A percentile compares a stretch with the other conserved stretches of the same genome.
These are phyloP conservation scores for Trypanosoma conorhini DNA, from an alignment of 208 protist genomes.

Conservation along the genomic window DNA sequence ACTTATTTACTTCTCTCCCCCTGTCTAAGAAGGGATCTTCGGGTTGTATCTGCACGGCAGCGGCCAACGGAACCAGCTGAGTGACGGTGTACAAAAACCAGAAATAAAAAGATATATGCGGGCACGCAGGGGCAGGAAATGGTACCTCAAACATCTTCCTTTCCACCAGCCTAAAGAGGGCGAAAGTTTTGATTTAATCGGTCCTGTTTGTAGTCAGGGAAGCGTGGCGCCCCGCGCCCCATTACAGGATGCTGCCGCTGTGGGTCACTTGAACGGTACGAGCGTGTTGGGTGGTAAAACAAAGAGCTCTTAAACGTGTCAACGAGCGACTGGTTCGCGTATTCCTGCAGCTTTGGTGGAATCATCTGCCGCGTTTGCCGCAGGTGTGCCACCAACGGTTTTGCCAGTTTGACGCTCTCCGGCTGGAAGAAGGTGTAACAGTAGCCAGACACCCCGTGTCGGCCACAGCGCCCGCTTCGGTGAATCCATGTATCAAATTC, in stretches of 20 bases:
- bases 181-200: constrained; percentile 64
- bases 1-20: too few species aligned
- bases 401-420: constrained; percentile 76
- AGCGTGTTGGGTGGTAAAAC: constrained; percentile 76
- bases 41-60: too few species aligned
- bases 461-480: constrained; percentile 95
- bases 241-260: constrained; percentile 66
- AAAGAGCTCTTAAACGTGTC: constrained; percentile 77
- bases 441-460: constrained; percentile 72
- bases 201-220: constrained; percentile 75
- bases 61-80: too few species aligned
- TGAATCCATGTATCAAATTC: constrained; percentile 98
- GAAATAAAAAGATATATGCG: background rate
- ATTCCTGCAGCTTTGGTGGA: constrained; percentile 83
- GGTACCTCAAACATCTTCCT: background rate
- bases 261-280: constrained; percentile 62
- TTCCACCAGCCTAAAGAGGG: constrained; percentile 38
- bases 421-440: constrained; percentile 88
- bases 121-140: background rate
- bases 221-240: constrained; percentile 50
- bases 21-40: too few species aligned
- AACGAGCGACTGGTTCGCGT: constrained; percentile 75
- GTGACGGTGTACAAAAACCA: background rate
- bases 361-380: constrained; percentile 72
- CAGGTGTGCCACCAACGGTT: constrained; percentile 79